Base-by-base conservation (phyloP, 2,329 filamentous ascomycete species). In the Aspergillus fumigatus region DNA sequence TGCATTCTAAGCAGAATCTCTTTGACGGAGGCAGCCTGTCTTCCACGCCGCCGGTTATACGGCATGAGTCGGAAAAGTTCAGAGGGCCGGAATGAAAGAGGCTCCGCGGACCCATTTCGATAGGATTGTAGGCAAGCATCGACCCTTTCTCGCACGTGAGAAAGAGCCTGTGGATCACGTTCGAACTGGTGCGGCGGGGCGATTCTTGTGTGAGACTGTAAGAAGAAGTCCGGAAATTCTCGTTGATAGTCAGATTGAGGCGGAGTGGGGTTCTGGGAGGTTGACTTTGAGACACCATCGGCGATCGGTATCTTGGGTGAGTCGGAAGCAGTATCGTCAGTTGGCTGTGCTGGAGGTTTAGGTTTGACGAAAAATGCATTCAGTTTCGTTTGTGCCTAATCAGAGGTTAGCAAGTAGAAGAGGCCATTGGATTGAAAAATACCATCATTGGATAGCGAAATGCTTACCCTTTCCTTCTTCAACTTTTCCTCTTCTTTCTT, bases 171-270 rank as follows among this genome's bases (percentile, higher is more conserved):
- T 1, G 80, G 69, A 61, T 90, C 86, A 70, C 87, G 79, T 41
- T 79, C 71, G 27, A 84, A 84, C 2, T 77, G 78, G 50, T 79
- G 75, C 1, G 65, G 63, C 0, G 81, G 79, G 0, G 92, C 91
- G 53, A 97, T 64, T n/a, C 75, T 83, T 1, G 90, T 88, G 66
- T 90, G 82, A 2, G 86, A 80, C 57, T 90, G 88, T 48, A 94
- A 68, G 60, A 88, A 92, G 71, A 97, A 97, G 0, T 89, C 86
- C 32, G 91, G 82, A 67, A 97, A 97, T 38, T 81, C 78, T 62
- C 84, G 86, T 19, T 88, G 77, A 63, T 90, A 92, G 48, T 84
- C 80, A 0, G 82, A 80, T 25, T 74, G 65, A 3, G 66, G 52
- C 5, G 66, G 63, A 53, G 68, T 60, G 7, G 62, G 29, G 25